Evolutionary conservation across 2,329 filamentous ascomycete species (phyloP).

Genomic region (Paracoccidioides lutzii): DNA sequence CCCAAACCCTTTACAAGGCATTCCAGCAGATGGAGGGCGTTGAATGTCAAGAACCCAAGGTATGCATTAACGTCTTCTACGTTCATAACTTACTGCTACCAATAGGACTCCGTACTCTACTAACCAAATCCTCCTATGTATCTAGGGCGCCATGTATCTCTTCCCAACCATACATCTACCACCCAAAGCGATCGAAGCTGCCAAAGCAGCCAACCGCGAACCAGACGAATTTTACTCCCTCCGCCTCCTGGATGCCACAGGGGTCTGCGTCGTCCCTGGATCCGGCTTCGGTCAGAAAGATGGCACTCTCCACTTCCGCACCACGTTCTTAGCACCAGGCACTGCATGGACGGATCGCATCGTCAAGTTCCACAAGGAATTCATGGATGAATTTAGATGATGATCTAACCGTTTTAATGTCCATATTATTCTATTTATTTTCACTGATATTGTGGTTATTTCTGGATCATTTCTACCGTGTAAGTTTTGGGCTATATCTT

Average conservation of each 20-base stretch:
- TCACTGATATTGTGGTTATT: background rate
- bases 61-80: slow-evolving; percentile 21
- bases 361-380: slow-evolving; percentile 78
- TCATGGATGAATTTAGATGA: slow-evolving; percentile 64
- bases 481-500: background rate
- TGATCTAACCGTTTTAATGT: background rate
- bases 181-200: slow-evolving; percentile 61
- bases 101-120: background rate
- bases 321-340: slow-evolving; percentile 89
- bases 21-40: slow-evolving; percentile 95
- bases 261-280: slow-evolving; percentile 86
- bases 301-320: slow-evolving; percentile 83
- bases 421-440: background rate
- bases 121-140: background rate
- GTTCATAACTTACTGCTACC: background rate
- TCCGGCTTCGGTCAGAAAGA: slow-evolving; percentile 90
- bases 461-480: background rate
- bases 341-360: slow-evolving; percentile 88
- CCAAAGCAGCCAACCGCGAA: slow-evolving; percentile 56
- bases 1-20: slow-evolving; percentile 73
- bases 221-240: slow-evolving; percentile 93
- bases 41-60: slow-evolving; percentile 68
- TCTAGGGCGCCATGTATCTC: slow-evolving; percentile 89
- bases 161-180: slow-evolving; percentile 87
- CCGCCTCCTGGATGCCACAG: slow-evolving; percentile 79